These are phyloP conservation scores for Tremella mesenterica DNA, from an alignment of 768 basidiomycete genomes.

Conservation along the genomic window DNA sequence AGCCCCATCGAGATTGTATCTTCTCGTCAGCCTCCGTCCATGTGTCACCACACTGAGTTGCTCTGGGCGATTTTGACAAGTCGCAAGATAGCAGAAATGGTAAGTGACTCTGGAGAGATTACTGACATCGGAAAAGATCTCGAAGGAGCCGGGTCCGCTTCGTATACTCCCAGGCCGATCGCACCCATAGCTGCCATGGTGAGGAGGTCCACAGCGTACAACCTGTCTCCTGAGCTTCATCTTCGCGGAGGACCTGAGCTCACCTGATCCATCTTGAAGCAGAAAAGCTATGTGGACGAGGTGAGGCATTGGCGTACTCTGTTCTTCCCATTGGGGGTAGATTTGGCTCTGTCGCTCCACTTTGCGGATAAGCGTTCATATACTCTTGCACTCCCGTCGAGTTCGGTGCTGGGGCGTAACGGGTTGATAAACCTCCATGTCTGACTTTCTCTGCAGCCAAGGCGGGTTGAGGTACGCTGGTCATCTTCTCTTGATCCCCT, in stretches of 20 bases:
- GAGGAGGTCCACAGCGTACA: conserved; percentile 52
- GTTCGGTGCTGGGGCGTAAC: too few species aligned
- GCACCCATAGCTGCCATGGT: conserved; percentile 55
- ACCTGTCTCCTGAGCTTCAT: conserved; percentile 22
- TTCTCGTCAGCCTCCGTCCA: not conserved
- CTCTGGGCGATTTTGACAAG: not conserved
- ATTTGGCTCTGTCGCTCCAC: too few species aligned
- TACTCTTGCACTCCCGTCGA: too few species aligned
- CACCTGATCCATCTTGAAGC: conserved; percentile 17
- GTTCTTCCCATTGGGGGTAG: too few species aligned
- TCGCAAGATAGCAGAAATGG: not conserved
- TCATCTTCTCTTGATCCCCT: too few species aligned
- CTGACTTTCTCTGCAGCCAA: too few species aligned
- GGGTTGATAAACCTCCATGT: too few species aligned
- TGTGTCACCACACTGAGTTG: not conserved
- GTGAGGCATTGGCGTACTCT: too few species aligned
- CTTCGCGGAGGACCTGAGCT: not conserved
- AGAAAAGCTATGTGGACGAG: conserved; percentile 24
- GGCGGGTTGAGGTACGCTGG: too few species aligned
- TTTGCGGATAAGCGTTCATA: too few species aligned
- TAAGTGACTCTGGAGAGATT: conserved; percentile 14
- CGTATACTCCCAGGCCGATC: conserved; percentile 52
- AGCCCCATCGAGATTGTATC: conserved; percentile 41
- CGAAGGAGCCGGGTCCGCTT: conserved; percentile 46
- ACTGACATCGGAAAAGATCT: conserved; percentile 30